phyloP scores from a whole-genome alignment of 805 yeast genomes.

The Gaillardinia entomophila region DNA sequence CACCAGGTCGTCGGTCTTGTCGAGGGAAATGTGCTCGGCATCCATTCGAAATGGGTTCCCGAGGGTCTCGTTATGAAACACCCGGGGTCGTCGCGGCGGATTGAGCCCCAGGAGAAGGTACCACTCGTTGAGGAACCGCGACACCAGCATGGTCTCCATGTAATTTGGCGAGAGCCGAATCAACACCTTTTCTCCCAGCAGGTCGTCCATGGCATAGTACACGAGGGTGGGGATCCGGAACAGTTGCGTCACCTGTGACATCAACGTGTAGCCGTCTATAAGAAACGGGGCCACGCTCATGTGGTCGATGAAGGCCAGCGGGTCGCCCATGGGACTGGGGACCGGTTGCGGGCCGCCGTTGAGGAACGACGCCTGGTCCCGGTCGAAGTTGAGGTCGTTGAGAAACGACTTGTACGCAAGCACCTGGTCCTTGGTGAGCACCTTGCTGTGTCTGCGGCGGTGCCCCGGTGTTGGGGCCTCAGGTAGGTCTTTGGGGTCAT shows the following conservation, averaged over 20 bases:
- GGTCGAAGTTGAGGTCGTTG: conserved; percentile 17
- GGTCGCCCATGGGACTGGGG: too few species aligned
- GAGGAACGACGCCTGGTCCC: conserved; percentile 14
- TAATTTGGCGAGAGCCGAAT: conserved; percentile 21
- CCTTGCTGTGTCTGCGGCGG: too few species aligned
- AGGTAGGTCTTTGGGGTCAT: too few species aligned
- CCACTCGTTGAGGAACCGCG: conserved; percentile 31
- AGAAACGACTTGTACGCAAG: conserved; percentile 19
- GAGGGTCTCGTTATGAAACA: conserved; percentile 11
- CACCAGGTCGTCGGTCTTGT: conserved; percentile 1
- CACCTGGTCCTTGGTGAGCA: conserved; percentile 8
- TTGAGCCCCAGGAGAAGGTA: conserved; percentile 21
- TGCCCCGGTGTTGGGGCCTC: too few species aligned
- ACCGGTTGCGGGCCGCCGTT: too few species aligned
- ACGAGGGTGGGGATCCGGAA: conserved; percentile 6
- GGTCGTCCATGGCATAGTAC: conserved; percentile 13
- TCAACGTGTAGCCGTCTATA: conserved; percentile 18
- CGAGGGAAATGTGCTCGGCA: conserved; percentile 1
- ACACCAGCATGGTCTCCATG: conserved; percentile 11
- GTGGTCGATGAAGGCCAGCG: too few species aligned
- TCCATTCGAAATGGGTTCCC: conserved; percentile 6
- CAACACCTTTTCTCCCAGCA: conserved; percentile 9
- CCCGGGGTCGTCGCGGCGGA: conserved; percentile 9
- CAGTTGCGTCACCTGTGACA: conserved; percentile 10
- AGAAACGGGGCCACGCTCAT: conserved; percentile 10